Evolutionary conservation across 2,329 filamentous ascomycete species (phyloP).

Genomic region (Madurella fahalii): DNA sequence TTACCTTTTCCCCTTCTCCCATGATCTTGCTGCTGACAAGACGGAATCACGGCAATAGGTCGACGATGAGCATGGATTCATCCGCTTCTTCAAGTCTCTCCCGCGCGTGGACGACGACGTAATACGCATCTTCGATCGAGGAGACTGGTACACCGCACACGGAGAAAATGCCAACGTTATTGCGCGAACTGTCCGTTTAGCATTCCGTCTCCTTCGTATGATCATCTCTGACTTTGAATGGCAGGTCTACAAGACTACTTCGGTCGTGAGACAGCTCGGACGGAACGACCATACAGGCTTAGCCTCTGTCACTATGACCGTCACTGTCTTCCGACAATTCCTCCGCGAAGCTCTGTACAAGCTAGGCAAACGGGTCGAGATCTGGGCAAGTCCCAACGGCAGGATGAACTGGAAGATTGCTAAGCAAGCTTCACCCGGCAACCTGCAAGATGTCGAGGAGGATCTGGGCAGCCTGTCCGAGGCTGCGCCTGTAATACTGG

Average conservation of each 20-base stretch:
- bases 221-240: not conserved
- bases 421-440: constrained; percentile 92
- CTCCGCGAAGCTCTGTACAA: constrained; percentile 90
- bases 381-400: constrained; percentile 72
- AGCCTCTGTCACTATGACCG: constrained; percentile 89
- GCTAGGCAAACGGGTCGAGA: constrained; percentile 84
- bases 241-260: constrained; percentile 94
- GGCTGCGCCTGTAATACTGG: constrained; percentile 87
- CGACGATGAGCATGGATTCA: constrained; percentile 95
- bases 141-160: constrained; percentile 95
- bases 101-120: constrained; percentile 67
- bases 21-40: constrained; percentile 15
- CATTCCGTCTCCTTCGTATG: not conserved
- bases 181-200: constrained; percentile 60
- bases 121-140: constrained; percentile 86
- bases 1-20: constrained; percentile 2
- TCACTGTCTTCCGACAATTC: constrained; percentile 93
- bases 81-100: constrained; percentile 90
- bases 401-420: constrained; percentile 88
- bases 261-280: constrained; percentile 86
- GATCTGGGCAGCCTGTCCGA: constrained; percentile 85
- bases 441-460: constrained; percentile 94
- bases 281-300: constrained; percentile 78
- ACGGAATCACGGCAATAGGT: constrained; percentile 50
- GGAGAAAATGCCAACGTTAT: constrained; percentile 81